Conservation (phyloP, 352 stramenopile genomes). For the Phytophthora sp. region DNA sequence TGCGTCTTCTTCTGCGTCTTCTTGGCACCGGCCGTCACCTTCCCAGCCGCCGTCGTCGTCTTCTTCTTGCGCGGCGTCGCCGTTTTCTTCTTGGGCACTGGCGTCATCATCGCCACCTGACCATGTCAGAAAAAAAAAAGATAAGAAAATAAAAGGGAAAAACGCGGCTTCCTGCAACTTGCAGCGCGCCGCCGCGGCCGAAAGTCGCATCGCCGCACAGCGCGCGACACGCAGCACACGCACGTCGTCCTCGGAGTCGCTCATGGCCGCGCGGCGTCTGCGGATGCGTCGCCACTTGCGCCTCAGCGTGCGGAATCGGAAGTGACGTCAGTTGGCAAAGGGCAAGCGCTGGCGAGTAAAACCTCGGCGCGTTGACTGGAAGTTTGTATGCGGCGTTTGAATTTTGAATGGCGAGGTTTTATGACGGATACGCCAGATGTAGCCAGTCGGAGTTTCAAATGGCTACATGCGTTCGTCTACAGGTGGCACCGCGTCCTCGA, state of each 20-base stretch:
- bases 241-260: slow-evolving; percentile 61
- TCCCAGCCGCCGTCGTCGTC: slow-evolving; percentile 28
- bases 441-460: slow-evolving; percentile 16
- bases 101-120: slow-evolving; percentile 33
- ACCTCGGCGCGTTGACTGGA: slow-evolving; percentile 2
- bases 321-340: slow-evolving; percentile 15
- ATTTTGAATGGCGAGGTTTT: slow-evolving; percentile 1
- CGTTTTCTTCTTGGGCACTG: slow-evolving; percentile 29
- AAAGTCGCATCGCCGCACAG: not conserved
- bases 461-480: slow-evolving; percentile 17
- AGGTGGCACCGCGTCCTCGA: no score
- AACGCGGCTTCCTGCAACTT: not conserved
- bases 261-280: slow-evolving; percentile 30
- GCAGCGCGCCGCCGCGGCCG: not conserved
- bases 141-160: slow-evolving; percentile 3
- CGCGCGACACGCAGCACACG: slow-evolving; percentile 2
- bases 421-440: not conserved
- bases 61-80: slow-evolving; percentile 35
- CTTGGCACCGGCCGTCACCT: slow-evolving; percentile 28
- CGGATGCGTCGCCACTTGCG: slow-evolving; percentile 2
- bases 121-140: slow-evolving; percentile 1
- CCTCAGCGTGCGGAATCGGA: slow-evolving; percentile 13
- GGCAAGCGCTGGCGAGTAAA: slow-evolving; percentile 12
- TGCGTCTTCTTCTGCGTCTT: slow-evolving; percentile 40
- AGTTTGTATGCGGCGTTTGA: no score